Evolutionary conservation across 2,329 filamentous ascomycete species (phyloP).

Genomic region (Phialophora macrospora): DNA sequence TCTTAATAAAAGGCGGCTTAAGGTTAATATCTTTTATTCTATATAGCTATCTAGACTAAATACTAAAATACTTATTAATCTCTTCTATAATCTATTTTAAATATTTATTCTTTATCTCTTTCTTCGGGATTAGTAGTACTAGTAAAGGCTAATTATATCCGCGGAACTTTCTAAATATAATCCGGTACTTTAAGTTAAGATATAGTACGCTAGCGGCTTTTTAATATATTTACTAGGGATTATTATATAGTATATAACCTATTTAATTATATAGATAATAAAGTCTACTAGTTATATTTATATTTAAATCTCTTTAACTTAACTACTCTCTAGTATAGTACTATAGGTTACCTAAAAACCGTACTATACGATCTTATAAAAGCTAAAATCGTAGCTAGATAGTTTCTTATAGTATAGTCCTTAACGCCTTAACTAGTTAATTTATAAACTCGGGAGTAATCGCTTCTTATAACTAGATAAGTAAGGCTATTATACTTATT

Average conservation of each 20-base stretch:
- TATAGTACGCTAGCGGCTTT: constrained; percentile 1
- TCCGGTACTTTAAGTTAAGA: neutral
- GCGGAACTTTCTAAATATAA: neutral
- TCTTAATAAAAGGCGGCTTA: no score
- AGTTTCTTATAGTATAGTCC: no score
- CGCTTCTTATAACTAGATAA: neutral
- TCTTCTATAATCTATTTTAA: no score
- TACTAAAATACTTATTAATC: no score
- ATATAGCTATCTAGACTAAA: no score
- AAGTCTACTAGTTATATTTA: neutral
- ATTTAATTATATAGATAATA: neutral
- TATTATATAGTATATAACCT: neutral
- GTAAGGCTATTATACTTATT: neutral
- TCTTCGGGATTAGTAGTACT: neutral
- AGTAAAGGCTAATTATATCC: no score
- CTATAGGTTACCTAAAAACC: neutral
- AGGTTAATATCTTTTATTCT: neutral
- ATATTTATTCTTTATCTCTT: no score
- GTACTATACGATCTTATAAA: neutral
- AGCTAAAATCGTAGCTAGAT: neutral
- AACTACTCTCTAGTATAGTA: neutral
- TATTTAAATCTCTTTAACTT: neutral
- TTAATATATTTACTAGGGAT: constrained; percentile 9
- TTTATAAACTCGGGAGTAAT: constrained; percentile 1
- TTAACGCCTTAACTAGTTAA: no score